Evolutionary conservation across 2,329 filamentous ascomycete species (phyloP).

Genomic region (Sclerotinia glacialis): DNA sequence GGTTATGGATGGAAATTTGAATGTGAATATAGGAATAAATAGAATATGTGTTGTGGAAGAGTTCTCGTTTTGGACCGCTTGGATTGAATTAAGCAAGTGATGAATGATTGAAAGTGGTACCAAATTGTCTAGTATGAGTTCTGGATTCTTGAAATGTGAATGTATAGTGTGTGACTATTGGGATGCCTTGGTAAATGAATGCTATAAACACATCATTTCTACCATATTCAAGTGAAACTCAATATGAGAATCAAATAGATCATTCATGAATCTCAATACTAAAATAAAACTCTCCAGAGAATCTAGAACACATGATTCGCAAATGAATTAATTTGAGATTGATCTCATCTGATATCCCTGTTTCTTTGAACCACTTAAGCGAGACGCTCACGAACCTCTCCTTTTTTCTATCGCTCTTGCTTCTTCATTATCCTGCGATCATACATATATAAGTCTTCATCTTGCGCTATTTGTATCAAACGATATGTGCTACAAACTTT

Average conservation of each 20-base stretch:
- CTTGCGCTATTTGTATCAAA: neutral
- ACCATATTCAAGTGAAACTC: neutral
- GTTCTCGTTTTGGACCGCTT: neutral
- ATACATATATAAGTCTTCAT: neutral
- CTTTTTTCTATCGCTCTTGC: neutral
- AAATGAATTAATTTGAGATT: too few relatives aligned
- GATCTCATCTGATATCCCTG: neutral
- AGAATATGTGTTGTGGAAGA: neutral
- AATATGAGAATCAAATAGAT: neutral
- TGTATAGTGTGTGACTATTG: neutral
- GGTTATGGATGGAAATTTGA: neutral
- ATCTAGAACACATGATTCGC: too few relatives aligned
- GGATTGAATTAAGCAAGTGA: neutral
- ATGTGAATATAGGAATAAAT: neutral
- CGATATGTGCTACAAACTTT: neutral
- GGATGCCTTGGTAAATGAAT: too few relatives aligned
- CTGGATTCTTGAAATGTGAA: neutral
- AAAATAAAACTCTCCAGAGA: too few relatives aligned
- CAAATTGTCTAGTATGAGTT: neutral
- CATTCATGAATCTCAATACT: neutral
- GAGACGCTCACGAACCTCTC: too few relatives aligned
- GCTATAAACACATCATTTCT: too few relatives aligned
- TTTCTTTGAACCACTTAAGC: too few relatives aligned
- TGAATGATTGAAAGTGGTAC: neutral
- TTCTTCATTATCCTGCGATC: rapidly evolving